A percentile compares a stretch with the other conserved stretches of the same genome.
Conservation (phyloP, 108 stramenopile species). For the Discostella stelligeroides region DNA sequence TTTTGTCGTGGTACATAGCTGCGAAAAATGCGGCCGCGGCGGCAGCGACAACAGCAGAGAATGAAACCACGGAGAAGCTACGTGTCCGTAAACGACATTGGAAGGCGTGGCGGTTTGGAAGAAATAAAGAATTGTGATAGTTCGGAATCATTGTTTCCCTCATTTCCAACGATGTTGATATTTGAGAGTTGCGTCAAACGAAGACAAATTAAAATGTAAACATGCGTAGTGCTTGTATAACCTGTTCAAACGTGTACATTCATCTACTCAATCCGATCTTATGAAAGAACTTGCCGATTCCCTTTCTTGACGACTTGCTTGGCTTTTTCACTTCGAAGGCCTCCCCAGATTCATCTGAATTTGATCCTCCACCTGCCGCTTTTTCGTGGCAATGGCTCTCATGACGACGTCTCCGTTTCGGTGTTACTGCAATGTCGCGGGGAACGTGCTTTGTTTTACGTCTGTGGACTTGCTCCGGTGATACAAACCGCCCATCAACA, state of each 20-base stretch:
- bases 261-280: neutral
- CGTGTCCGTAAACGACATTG: neutral
- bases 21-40: constrained; percentile 13
- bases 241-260: neutral
- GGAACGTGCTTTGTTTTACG: constrained; percentile 15
- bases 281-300: neutral
- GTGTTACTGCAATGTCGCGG: constrained; percentile 29
- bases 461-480: neutral
- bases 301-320: neutral
- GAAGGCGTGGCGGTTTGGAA: no score
- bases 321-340: neutral
- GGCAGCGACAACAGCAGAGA: neutral
- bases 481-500: constrained; percentile 31
- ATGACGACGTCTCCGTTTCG: constrained; percentile 9
- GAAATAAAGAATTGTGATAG: no score
- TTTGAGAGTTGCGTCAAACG: no score
- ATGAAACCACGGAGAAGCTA: constrained; percentile 4
- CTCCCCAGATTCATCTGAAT: no score
- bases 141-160: no score
- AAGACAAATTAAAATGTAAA: no score
- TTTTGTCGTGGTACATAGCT: constrained; percentile 39
- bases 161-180: no score
- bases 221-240: no score
- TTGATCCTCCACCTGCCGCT: neutral
- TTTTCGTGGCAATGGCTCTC: neutral